Percentiles rank a stretch among this genome's conserved stretches.
Evolutionary conservation across 176 grass and related monocot genomes (phyloP).

Genomic region (Elymus sibiricus): DNA sequence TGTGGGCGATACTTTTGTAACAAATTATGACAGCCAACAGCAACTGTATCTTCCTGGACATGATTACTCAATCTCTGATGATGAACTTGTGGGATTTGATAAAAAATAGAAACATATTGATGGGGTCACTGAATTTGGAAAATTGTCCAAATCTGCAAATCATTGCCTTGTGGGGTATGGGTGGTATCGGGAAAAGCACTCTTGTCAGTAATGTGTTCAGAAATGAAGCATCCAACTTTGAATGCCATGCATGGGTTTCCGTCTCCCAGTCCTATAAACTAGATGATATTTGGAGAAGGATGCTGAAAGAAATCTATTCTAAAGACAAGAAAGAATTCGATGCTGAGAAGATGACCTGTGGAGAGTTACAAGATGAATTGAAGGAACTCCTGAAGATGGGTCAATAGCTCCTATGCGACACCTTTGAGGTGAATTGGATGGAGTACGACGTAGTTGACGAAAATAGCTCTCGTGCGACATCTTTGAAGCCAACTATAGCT

Average conservation of each 20-base stretch:
- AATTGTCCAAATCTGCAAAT: neutral
- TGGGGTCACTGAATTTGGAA: neutral
- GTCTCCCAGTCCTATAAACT: conserved; percentile 10
- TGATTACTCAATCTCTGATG: conserved; percentile 9
- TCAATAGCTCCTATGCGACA: no score
- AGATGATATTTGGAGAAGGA: conserved; percentile 6
- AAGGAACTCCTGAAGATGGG: neutral
- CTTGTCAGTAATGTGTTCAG: conserved; percentile 24
- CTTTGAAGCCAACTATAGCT: no score
- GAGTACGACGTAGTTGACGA: no score
- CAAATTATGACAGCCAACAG: neutral
- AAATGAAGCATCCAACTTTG: neutral
- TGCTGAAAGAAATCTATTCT: neutral
- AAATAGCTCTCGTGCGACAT: no score
- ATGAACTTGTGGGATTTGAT: conserved; percentile 35
- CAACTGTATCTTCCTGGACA: neutral
- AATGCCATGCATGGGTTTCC: conserved; percentile 9
- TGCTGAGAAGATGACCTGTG: neutral
- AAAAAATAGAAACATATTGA: conserved; percentile 18
- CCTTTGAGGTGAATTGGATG: no score
- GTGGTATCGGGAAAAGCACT: conserved; percentile 48
- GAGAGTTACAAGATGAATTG: neutral
- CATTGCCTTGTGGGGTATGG: conserved; percentile 36
- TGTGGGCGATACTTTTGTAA: neutral
- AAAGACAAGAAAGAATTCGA: neutral